Evolutionary conservation across 495 filamentous ascomycete species (phyloP).

Genomic region (Xanthoparmelia taractica): DNA sequence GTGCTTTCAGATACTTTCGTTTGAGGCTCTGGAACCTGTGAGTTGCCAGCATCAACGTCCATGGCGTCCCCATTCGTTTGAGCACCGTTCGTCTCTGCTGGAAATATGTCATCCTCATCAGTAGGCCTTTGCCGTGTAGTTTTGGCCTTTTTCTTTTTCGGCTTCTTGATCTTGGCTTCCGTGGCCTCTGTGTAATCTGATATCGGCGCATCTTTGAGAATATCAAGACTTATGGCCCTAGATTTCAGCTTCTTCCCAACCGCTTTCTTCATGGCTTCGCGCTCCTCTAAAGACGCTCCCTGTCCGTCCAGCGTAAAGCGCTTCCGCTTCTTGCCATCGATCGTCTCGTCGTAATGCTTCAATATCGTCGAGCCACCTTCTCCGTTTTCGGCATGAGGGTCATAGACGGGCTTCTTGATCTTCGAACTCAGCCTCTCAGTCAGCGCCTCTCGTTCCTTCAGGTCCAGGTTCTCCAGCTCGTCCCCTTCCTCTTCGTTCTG

Average conservation of each 20-base stretch:
- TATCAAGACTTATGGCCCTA: conserved; percentile 68
- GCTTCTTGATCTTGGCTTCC: conserved; percentile 83
- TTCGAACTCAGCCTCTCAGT: conserved; percentile 73
- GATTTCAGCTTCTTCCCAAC: conserved; percentile 54
- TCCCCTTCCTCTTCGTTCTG: conserved; percentile 86
- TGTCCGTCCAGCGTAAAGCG: conserved; percentile 74
- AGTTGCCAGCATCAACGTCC: conserved; percentile 61
- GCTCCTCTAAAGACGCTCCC: conserved; percentile 58
- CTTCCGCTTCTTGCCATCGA: conserved; percentile 85
- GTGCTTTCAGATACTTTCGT: conserved; percentile 39
- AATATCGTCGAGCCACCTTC: conserved; percentile 54
- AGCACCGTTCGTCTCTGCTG: conserved; percentile 35
- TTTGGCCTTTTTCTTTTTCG: conserved; percentile 86
- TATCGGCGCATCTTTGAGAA: conserved; percentile 52
- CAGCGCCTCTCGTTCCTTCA: conserved; percentile 71
- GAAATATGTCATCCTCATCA: conserved; percentile 70
- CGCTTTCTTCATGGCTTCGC: conserved; percentile 50
- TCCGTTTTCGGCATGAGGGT: conserved; percentile 68
- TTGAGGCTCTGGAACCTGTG: conserved; percentile 26
- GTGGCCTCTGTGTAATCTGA: conserved; percentile 86
- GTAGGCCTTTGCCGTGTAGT: conserved; percentile 57
- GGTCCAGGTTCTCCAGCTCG: conserved; percentile 75
- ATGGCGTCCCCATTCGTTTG: conserved; percentile 50
- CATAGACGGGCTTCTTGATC: conserved; percentile 86
- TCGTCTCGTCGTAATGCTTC: conserved; percentile 90